Base-by-base conservation (phyloP, 1,139 yeast genomes). In the Kazachstania sp. region DNA sequence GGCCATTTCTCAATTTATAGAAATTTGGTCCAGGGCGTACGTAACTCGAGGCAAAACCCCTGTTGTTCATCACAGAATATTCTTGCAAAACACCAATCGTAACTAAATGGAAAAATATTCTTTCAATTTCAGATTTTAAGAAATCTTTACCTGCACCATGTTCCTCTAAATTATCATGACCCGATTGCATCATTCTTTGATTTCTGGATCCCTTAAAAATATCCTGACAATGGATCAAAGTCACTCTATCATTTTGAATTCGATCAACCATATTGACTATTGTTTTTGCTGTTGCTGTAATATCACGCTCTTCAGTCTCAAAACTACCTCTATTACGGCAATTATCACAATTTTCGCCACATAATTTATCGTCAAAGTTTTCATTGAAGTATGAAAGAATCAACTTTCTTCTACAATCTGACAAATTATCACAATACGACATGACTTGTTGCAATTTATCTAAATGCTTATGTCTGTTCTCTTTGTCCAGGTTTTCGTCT, bases 321-420 rank as follows among this genome's bases (percentile, higher is more conserved):
- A 69, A 65, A 18, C 68, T 71, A 2, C 71, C 67, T 41, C 77
- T 75, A 50, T 75, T 73, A 16, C 70, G 65, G 68, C 99, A 92
- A 61, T 88, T 90, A 65, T 92, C 98, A 70, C 99, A 92, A 51
- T 79, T 77, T 52, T 79, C 78, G 28, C 71, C 66, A 63, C 99
- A 92, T 32, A 75, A 69, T 29, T 67, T 69, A 3, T 86, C 75
- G 55, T 85, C 79, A 62, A 90, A 90, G 7, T 71, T 70, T 60
- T 92, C 99, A 63, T 86, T 86, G 68, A 92, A 92, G 63, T 90
- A 92, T 46, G 86, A 92, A 46, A 92, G 70, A 4, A 92, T 95
- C 57, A 88, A 90, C 59, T 81, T 78, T 51, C 98, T 74, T 51
- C 98, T 77, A 63, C 99, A 92, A 65, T 90, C 97, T 6, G 88